Evolutionary conservation across 164 flowering plant species (phyloP), one percentile per base, ranked within the genome.

Genomic region (Aristolochia californica): DNA sequence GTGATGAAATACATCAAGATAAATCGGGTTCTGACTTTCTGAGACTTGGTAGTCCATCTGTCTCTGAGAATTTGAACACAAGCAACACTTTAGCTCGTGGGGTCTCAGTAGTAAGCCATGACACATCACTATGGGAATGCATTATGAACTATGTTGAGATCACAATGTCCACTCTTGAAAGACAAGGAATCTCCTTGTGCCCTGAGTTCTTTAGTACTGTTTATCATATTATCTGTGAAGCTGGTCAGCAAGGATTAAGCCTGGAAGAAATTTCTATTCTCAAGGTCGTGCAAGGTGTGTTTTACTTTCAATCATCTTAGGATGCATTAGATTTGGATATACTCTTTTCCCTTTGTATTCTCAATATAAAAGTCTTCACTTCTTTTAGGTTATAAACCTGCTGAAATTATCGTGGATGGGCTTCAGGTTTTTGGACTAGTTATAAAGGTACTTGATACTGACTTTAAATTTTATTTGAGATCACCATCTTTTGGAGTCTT

Each of bases 211-310:
- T 90, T 61, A 70, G 60, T 70, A 62, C 69, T 52, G 71, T 77
- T 58, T 71, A 63, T 64, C 22, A 67, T 44, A 80, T 75, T 47
- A 78, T 90, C 71, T 79, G 77, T 65, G 78, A 74, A 74, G 81
- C 95, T 71, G 97, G 97, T 62, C 97, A 90, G 63, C 94, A 87
- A 67, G 97, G 97, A 44, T 66, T 94, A 74, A 66, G 74, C 78
- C 68, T 85, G 61, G 68, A 72, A 69, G 83, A 80, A 57, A 48
- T 85, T 60, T 74, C 73, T 16, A 47, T 66, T 58, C 30, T 77
- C 28, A 11, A 57, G 23, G 71, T 63, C 47, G 60, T 69, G 53
- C 67, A 72, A 18, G 91, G 91, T 85, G 64, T 56, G 60, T 16
- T 62, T 21, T 67, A 22, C 54, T 44, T 55, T 7, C 9, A 4